These are phyloP conservation scores for Moesziomyces antarcticus DNA, from an alignment of 1,284 basidiomycete species.

Conservation along the genomic window DNA sequence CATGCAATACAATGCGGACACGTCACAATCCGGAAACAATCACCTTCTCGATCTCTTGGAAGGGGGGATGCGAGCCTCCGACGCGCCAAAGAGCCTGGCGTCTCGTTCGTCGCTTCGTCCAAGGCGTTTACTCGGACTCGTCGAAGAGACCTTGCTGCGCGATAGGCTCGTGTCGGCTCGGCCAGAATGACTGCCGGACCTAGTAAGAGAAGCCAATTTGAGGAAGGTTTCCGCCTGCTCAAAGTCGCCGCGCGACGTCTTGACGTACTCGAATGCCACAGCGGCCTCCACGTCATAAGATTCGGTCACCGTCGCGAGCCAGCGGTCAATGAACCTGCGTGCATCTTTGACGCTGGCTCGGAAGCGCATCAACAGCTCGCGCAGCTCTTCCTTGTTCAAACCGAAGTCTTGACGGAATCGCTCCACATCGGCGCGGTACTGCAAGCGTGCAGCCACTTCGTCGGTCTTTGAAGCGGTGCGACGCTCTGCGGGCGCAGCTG, in stretches of 20 bases:
- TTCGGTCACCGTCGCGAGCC: conserved; percentile 18
- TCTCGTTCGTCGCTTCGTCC: not conserved
- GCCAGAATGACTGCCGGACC: conserved; percentile 7
- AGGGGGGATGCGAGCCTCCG: not conserved
- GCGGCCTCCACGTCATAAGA: conserved; percentile 19
- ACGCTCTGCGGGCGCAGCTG: not conserved
- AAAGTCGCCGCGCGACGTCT: conserved; percentile 34
- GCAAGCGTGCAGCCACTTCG: conserved; percentile 16
- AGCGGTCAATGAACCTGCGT: conserved; percentile 12
- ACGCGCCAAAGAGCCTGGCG: not conserved
- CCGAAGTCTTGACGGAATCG: conserved; percentile 22
- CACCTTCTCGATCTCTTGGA: not conserved
- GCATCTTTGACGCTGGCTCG: conserved; percentile 18
- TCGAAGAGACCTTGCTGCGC: conserved; percentile 5
- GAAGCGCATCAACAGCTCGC: conserved; percentile 22
- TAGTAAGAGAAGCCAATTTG: conserved; percentile 13
- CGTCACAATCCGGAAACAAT: no score
- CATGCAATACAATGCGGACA: not conserved
- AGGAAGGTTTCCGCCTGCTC: conserved; percentile 34
- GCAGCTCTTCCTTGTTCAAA: conserved; percentile 10
- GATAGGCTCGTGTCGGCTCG: conserved; percentile 1
- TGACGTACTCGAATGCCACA: conserved; percentile 40
- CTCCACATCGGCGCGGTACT: conserved; percentile 22
- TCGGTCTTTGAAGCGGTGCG: conserved; percentile 1
- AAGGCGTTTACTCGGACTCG: conserved; percentile 17